Evolutionary conservation across 169 alveolate species (phyloP).

Genomic region (Babesia sp.): DNA sequence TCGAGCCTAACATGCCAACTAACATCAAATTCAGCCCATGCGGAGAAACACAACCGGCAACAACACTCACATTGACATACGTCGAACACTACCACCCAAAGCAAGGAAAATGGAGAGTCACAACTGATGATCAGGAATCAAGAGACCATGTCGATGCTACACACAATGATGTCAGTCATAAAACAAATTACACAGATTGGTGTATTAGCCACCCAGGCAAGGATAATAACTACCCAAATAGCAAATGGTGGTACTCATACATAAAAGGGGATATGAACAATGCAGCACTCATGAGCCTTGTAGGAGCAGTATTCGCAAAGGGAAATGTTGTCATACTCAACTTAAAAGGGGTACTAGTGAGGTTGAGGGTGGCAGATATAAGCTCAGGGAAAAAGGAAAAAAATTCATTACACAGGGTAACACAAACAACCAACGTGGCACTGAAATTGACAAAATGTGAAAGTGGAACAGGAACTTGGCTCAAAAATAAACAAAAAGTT

Average conservation of each 20-base stretch:
- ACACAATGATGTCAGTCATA: not conserved
- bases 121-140: not conserved
- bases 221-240: slow-evolving; percentile 26
- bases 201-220: not conserved
- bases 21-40: not conserved
- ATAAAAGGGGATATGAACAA: slow-evolving; percentile 47
- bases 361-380: slow-evolving; percentile 17
- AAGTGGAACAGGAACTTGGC: not conserved
- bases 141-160: not conserved
- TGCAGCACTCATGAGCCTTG: not conserved
- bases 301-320: slow-evolving; percentile 13
- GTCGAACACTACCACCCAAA: slow-evolving; percentile 33
- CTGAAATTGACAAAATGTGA: not conserved
- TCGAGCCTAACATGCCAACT: not conserved
- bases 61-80: slow-evolving; percentile 23
- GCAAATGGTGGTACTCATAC: slow-evolving; percentile 52
- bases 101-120: slow-evolving; percentile 21
- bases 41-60: slow-evolving; percentile 21
- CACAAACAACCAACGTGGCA: not conserved
- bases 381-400: not conserved
- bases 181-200: not conserved
- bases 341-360: slow-evolving; percentile 25
- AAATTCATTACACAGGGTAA: not conserved
- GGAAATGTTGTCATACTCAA: slow-evolving; percentile 41
- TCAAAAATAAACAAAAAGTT: not conserved